Conservation (phyloP, 1,284 basidiomycete species). For the Cronartium quercuum region DNA sequence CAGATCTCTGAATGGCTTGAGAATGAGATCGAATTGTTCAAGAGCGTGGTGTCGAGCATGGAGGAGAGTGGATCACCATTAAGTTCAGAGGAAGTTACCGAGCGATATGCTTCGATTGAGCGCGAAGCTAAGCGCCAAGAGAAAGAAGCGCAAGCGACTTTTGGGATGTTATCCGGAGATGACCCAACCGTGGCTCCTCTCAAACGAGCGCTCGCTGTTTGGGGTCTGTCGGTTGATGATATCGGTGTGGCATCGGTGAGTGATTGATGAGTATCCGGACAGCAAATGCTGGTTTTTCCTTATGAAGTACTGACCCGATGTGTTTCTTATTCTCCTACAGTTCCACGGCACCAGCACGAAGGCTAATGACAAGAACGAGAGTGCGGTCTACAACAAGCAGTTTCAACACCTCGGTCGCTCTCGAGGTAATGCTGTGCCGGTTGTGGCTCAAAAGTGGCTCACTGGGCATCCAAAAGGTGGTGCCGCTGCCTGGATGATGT, state of each 20-base stretch:
- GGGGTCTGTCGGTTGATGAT: slow-evolving; percentile 88
- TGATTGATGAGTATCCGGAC: slow-evolving; percentile 44
- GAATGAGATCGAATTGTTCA: slow-evolving; percentile 76
- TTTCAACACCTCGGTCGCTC: slow-evolving; percentile 81
- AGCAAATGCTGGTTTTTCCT: slow-evolving; percentile 10
- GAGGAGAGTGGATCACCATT: slow-evolving; percentile 55
- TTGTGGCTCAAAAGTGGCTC: slow-evolving; percentile 94
- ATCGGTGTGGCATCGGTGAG: slow-evolving; percentile 56
- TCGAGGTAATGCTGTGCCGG: slow-evolving; percentile 86
- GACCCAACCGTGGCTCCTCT: slow-evolving; percentile 82
- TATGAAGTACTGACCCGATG: not conserved
- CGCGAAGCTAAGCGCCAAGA: slow-evolving; percentile 82
- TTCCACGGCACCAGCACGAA: slow-evolving; percentile 93
- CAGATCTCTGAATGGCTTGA: slow-evolving; percentile 90
- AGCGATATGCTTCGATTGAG: slow-evolving; percentile 73
- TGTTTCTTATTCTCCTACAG: slow-evolving; percentile 57
- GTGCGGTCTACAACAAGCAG: slow-evolving; percentile 90
- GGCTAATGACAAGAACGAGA: slow-evolving; percentile 98
- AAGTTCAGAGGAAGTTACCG: slow-evolving; percentile 64
- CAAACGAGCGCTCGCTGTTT: slow-evolving; percentile 88
- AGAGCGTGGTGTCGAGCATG: slow-evolving; percentile 64
- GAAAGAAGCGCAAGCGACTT: slow-evolving; percentile 77
- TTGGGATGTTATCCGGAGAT: slow-evolving; percentile 85
- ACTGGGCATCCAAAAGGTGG: slow-evolving; percentile 87
- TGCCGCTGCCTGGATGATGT: slow-evolving; percentile 95